A percentile compares a stretch with the other conserved stretches of the same genome.
These are phyloP conservation scores for Cystoderma amianthinum DNA, from an alignment of 768 basidiomycete genomes.

Conservation along the genomic window DNA sequence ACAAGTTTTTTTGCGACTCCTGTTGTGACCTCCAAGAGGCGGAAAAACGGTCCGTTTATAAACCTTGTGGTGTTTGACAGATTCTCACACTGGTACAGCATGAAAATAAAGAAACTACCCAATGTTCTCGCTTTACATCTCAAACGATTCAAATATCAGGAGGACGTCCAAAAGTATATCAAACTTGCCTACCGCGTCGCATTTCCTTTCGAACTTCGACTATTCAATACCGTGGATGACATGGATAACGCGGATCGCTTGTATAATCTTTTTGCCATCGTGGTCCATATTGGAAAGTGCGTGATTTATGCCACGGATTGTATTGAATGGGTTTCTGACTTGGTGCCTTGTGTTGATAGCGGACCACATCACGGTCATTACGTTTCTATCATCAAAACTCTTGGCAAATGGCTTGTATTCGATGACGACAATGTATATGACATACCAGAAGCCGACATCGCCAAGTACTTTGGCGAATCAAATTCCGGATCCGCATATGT, in stretches of 20 bases:
- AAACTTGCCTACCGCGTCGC: constrained; percentile 96
- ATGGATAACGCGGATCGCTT: constrained; percentile 85
- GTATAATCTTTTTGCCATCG: constrained; percentile 93
- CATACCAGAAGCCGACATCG: constrained; percentile 85
- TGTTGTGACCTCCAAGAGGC: constrained; percentile 98
- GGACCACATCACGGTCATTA: constrained; percentile 99
- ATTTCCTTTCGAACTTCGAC: constrained; percentile 88
- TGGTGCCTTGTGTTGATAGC: constrained; percentile 28
- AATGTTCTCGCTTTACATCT: constrained; percentile 93
- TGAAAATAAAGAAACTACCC: constrained; percentile 98
- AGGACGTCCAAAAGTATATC: constrained; percentile 83
- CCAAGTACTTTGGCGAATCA: constrained; percentile 91
- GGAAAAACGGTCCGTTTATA: constrained; percentile 73
- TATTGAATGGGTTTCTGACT: too few relatives aligned
- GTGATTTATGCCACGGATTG: constrained; percentile 26
- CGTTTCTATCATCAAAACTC: constrained; percentile 87
- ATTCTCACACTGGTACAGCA: constrained; percentile 42
- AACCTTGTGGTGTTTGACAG: constrained; percentile 4
- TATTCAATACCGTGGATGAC: constrained; percentile 97
- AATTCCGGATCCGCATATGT: constrained; percentile 89
- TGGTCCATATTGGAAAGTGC: constrained; percentile 98
- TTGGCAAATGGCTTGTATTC: constrained; percentile 83
- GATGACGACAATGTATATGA: constrained; percentile 92
- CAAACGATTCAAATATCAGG: constrained; percentile 98
- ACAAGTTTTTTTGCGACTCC: constrained; percentile 97